Evolutionary conservation across 2,329 filamentous ascomycete species (phyloP).

Genomic region (Fonsecaea pedrosoi): DNA sequence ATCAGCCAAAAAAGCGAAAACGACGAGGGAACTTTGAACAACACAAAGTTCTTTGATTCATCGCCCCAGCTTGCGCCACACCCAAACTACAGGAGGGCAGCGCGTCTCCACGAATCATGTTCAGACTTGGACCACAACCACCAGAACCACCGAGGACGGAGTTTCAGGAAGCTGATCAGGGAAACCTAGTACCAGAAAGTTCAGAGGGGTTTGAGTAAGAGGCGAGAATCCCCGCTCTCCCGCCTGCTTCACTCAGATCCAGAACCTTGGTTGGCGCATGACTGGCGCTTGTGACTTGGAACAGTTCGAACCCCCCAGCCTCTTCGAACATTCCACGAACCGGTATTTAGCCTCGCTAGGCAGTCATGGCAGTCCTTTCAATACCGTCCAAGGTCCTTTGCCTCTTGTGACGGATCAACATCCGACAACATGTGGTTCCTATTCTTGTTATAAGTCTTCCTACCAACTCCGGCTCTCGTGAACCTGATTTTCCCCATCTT

Average conservation of each 20-base stretch:
- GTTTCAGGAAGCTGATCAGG: constrained; percentile 2
- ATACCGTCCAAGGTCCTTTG: not conserved
- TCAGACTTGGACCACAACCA: not conserved
- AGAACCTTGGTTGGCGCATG: constrained; percentile 21
- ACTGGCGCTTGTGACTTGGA: constrained; percentile 35
- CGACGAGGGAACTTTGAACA: constrained; percentile 15
- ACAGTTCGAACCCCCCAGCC: constrained; percentile 2
- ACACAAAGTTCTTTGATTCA: constrained; percentile 17
- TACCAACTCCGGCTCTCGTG: constrained; percentile 8
- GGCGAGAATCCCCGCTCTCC: not conserved
- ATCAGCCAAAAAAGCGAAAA: not conserved
- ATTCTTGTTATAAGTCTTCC: constrained; percentile 24
- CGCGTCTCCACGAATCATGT: constrained; percentile 19
- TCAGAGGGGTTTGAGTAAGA: not conserved
- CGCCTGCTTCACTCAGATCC: constrained; percentile 13
- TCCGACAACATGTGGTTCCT: constrained; percentile 13
- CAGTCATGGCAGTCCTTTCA: constrained; percentile 14
- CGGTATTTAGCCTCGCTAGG: constrained; percentile 33
- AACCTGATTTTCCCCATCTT: constrained; percentile 4
- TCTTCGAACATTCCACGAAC: constrained; percentile 14
- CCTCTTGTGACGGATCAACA: constrained; percentile 7
- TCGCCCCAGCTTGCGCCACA: constrained; percentile 20
- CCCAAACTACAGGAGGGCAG: not conserved
- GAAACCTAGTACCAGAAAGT: not conserved
- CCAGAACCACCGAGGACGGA: not conserved